phyloP scores from a whole-genome alignment of 1,284 basidiomycete genomes.

The Rhodotorula glutinis region DNA sequence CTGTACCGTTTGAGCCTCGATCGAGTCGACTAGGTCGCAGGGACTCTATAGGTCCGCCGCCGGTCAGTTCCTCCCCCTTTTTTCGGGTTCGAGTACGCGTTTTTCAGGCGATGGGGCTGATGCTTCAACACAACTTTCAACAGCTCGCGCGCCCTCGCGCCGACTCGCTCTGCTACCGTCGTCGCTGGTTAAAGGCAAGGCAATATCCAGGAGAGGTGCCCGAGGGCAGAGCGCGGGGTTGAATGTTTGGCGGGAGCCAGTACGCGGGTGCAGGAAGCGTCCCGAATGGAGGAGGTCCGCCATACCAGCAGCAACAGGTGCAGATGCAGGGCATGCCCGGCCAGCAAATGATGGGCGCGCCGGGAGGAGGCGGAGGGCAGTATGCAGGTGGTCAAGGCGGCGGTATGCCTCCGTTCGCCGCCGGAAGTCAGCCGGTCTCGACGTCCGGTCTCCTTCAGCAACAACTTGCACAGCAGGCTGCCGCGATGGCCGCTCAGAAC shows the following conservation, averaged over 20 bases:
- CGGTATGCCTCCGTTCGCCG: neutral
- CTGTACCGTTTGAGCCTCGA: too few relatives aligned
- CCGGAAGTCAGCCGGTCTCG: slow-evolving; percentile 3
- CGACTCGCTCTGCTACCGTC: neutral
- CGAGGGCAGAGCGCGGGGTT: too few relatives aligned
- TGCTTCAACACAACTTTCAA: too few relatives aligned
- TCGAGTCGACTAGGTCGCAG: too few relatives aligned
- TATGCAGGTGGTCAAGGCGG: neutral
- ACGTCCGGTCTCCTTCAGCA: slow-evolving; percentile 22
- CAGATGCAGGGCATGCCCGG: neutral
- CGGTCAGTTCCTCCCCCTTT: too few relatives aligned
- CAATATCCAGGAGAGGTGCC: neutral
- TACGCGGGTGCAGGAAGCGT: neutral
- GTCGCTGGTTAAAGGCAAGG: neutral
- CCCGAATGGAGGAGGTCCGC: neutral
- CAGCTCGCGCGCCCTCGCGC: too few relatives aligned
- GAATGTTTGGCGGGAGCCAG: neutral
- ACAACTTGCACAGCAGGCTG: slow-evolving; percentile 26
- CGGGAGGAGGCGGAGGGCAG: neutral
- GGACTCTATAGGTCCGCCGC: too few relatives aligned
- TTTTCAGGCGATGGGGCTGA: too few relatives aligned
- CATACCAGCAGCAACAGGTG: slow-evolving; percentile 1
- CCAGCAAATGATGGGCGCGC: neutral
- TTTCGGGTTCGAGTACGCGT: too few relatives aligned
- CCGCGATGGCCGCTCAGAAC: neutral